These are phyloP conservation scores for Myriosclerotinia scirpicola DNA, from an alignment of 2,329 filamentous ascomycete genomes.

Conservation along the genomic window DNA sequence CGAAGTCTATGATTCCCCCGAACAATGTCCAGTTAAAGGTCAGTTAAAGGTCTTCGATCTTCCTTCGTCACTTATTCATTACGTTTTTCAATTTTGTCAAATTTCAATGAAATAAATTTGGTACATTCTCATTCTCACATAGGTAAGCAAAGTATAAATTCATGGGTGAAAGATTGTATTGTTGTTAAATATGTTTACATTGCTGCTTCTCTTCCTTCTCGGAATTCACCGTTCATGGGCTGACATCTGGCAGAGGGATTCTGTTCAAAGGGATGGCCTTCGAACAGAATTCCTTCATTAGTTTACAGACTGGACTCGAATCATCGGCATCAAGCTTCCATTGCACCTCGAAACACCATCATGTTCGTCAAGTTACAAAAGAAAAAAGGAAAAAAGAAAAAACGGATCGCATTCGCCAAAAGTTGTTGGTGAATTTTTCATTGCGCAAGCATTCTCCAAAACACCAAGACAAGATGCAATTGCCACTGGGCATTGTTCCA, in stretches of 20 bases:
- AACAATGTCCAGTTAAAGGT: neutral
- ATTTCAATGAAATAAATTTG: neutral
- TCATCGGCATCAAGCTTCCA: neutral
- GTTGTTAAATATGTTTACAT: neutral
- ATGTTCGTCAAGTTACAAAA: slow-evolving; percentile 10
- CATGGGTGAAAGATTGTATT: neutral
- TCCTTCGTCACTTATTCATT: too few relatives aligned
- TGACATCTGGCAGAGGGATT: neutral
- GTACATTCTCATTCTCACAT: neutral
- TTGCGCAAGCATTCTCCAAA: slow-evolving; percentile 4
- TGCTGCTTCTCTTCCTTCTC: too few relatives aligned
- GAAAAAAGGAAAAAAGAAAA: slow-evolving; percentile 2
- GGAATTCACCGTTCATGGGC: neutral
- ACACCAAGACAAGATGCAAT: slow-evolving; percentile 13
- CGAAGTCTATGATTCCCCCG: neutral
- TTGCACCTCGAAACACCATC: slow-evolving; percentile 7
- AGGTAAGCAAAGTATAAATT: neutral
- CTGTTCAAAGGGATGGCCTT: neutral
- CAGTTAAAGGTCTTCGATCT: neutral
- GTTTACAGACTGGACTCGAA: neutral
- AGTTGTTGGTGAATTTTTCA: neutral
- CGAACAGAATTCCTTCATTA: slow-evolving; percentile 12
- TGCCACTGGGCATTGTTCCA: neutral
- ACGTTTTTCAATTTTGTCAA: neutral
- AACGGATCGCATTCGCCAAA: slow-evolving; percentile 15